Evolutionary conservation across 306 rosid species (phyloP).

Genomic region (Pyrus bretschneideri): DNA sequence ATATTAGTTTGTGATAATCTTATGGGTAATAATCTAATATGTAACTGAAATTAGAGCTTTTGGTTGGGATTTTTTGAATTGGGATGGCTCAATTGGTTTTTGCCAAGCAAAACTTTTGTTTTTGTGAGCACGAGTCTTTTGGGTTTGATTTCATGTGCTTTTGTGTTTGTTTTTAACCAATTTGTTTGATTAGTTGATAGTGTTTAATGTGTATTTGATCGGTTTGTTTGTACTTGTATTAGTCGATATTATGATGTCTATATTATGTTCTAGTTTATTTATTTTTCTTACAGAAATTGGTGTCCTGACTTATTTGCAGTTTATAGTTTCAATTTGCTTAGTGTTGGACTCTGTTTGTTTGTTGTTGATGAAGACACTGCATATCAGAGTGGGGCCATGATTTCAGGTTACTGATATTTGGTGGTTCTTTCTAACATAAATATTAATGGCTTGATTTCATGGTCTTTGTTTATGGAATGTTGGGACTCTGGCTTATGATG

Average conservation of each 20-base stretch:
- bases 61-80: too few relatives aligned
- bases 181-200: neutral
- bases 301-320: slow-evolving; percentile 37
- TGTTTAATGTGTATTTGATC: too few relatives aligned
- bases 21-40: too few relatives aligned
- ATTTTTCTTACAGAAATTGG: neutral
- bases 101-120: too few relatives aligned
- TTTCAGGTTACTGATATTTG: slow-evolving; percentile 40
- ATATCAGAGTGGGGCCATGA: slow-evolving; percentile 97
- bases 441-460: neutral
- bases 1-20: too few relatives aligned
- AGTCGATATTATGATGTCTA: neutral
- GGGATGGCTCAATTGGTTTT: too few relatives aligned
- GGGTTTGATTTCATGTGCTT: too few relatives aligned
- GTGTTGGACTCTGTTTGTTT: slow-evolving; percentile 65
- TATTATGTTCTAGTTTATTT: neutral
- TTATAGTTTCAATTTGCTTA: slow-evolving; percentile 79
- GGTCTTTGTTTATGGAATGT: neutral
- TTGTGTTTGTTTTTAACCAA: too few relatives aligned
- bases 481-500: neutral
- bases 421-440: neutral
- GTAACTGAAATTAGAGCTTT: too few relatives aligned
- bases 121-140: too few relatives aligned
- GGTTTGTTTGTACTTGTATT: neutral
- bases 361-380: slow-evolving; percentile 92